Evolutionary conservation across 768 basidiomycete genomes (phyloP).

Genomic region (Leucosporidium creatinivorum): DNA sequence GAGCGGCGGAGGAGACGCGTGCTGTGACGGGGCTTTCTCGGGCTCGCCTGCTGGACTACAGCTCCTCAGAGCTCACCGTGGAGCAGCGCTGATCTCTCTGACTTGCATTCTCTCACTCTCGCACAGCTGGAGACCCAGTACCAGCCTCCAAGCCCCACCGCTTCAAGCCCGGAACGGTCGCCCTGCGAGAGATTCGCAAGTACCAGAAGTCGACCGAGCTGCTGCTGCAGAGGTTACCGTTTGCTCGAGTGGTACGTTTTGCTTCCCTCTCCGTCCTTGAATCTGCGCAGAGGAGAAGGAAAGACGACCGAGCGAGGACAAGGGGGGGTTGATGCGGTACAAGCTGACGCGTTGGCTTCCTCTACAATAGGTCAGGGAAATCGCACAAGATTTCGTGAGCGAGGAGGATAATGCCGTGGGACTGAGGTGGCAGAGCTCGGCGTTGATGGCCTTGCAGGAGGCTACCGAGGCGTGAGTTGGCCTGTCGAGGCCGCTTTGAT

Average conservation of each 20-base stretch:
- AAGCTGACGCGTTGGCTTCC: background rate
- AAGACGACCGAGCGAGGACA: background rate
- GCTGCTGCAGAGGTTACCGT: slow-evolving; percentile 38
- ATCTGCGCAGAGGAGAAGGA: no score
- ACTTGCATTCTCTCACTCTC: no score
- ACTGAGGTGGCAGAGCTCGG: slow-evolving; percentile 91
- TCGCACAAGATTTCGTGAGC: slow-evolving; percentile 69
- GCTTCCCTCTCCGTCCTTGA: no score
- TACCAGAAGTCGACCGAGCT: slow-evolving; percentile 64
- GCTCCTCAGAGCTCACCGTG: no score
- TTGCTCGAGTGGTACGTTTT: slow-evolving; percentile 62
- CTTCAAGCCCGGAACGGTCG: slow-evolving; percentile 64
- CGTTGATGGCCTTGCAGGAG: slow-evolving; percentile 87
- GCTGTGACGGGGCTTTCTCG: no score
- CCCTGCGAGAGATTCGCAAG: slow-evolving; percentile 93
- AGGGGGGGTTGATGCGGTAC: background rate
- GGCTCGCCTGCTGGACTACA: no score
- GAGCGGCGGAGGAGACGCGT: no score
- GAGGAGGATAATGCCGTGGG: slow-evolving; percentile 54
- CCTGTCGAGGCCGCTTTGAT: no score
- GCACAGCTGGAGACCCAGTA: slow-evolving; percentile 18
- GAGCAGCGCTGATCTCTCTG: no score
- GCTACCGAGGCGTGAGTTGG: slow-evolving; percentile 75
- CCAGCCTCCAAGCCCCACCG: slow-evolving; percentile 80
- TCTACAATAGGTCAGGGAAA: slow-evolving; percentile 72